These are phyloP conservation scores for Silene vulgaris DNA, from an alignment of 179 eudicot genomes.

Conservation along the genomic window DNA sequence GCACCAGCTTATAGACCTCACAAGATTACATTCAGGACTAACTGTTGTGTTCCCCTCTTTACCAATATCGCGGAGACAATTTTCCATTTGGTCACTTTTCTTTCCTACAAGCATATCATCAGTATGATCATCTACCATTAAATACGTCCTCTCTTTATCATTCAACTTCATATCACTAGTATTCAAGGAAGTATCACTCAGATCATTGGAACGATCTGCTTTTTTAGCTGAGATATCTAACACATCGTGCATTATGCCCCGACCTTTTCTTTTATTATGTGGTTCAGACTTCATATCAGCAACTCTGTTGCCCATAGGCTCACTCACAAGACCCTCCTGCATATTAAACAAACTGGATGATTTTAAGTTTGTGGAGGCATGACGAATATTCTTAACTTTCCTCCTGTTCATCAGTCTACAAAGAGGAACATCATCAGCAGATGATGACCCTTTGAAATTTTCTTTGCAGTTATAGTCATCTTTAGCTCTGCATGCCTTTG, in stretches of 20 bases:
- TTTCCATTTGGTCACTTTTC: slow-evolving; percentile 6
- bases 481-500: slow-evolving; percentile 16
- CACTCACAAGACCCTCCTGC: slow-evolving; percentile 17
- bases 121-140: background rate
- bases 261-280: slow-evolving; percentile 13
- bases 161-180: background rate
- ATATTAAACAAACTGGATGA: slow-evolving; percentile 18
- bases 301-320: background rate
- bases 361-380: slow-evolving; percentile 9
- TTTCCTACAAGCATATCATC: background rate
- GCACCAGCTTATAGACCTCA: slow-evolving; percentile 25
- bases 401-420: slow-evolving; percentile 14
- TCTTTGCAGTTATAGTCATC: slow-evolving; percentile 23
- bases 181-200: background rate
- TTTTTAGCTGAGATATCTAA: slow-evolving; percentile 4
- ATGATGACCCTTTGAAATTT: slow-evolving; percentile 11
- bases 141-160: background rate
- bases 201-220: slow-evolving; percentile 8
- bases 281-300: slow-evolving; percentile 11
- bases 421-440: slow-evolving; percentile 7
- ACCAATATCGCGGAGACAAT: slow-evolving; percentile 9
- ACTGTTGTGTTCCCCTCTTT: background rate
- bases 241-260: background rate
- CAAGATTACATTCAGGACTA: slow-evolving; percentile 11
- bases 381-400: slow-evolving; percentile 11